Evolutionary conservation across 108 stramenopile genomes (phyloP).

Genomic region (Cyclotella kingstonii): DNA sequence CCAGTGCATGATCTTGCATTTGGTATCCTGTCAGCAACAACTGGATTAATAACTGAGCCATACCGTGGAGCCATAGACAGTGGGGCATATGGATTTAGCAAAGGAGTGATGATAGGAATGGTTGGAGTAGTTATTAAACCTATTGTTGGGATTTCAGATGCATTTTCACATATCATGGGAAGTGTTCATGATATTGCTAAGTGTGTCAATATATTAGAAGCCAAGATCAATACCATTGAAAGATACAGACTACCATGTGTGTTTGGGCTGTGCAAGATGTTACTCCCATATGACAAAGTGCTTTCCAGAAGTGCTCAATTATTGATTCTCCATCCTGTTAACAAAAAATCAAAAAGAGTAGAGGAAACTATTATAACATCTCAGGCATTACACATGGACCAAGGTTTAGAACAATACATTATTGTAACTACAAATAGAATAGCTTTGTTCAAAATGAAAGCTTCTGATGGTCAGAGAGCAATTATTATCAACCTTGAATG

Average conservation of each 20-base stretch:
- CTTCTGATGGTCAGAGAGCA: constrained; percentile 36
- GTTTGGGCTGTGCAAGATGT: constrained; percentile 66
- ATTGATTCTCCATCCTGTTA: constrained; percentile 49
- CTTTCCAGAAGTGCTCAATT: constrained; percentile 57
- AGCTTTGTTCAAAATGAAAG: constrained; percentile 61
- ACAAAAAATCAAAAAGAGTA: constrained; percentile 35
- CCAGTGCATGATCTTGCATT: constrained; percentile 75
- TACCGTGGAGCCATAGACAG: constrained; percentile 59
- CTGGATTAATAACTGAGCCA: constrained; percentile 71
- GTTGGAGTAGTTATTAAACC: constrained; percentile 79
- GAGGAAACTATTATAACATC: constrained; percentile 64
- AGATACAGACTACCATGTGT: constrained; percentile 70
- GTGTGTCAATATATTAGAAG: constrained; percentile 77
- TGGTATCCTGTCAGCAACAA: constrained; percentile 66
- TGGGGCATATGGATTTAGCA: constrained; percentile 58
- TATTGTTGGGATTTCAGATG: constrained; percentile 78
- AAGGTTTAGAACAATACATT: constrained; percentile 70
- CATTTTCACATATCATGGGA: constrained; percentile 71
- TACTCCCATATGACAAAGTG: constrained; percentile 62
- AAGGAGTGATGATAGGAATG: constrained; percentile 63
- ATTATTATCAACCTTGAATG: constrained; percentile 56
- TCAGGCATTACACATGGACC: constrained; percentile 64
- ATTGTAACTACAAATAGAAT: constrained; percentile 68
- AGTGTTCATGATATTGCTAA: constrained; percentile 78
- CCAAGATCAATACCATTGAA: constrained; percentile 56